These are phyloP conservation scores for Helminthosporium solani DNA, from an alignment of 2,329 filamentous ascomycete genomes.

Conservation along the genomic window DNA sequence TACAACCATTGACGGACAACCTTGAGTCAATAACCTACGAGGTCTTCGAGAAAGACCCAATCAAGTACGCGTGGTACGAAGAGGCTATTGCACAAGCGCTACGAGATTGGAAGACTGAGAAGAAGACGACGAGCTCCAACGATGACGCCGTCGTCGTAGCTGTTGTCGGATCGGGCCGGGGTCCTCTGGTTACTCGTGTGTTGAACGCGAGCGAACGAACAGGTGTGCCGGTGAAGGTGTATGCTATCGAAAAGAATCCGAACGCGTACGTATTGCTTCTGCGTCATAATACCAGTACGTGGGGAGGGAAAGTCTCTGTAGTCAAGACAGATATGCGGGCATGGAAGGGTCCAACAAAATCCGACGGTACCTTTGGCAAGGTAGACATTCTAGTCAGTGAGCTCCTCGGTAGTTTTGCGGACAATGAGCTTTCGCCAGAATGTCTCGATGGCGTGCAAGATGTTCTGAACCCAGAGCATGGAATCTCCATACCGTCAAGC, in stretches of 20 bases:
- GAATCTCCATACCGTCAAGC: conserved; percentile 88
- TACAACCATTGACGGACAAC: conserved; percentile 94
- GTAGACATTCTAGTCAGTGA: conserved; percentile 95
- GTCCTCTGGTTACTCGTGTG: conserved; percentile 85
- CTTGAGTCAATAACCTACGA: conserved; percentile 97
- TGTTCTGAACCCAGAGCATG: conserved; percentile 74
- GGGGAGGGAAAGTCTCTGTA: conserved; percentile 77
- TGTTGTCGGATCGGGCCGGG: conserved; percentile 89
- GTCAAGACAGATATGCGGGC: conserved; percentile 97
- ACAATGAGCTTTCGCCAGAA: conserved; percentile 96
- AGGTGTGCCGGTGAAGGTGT: conserved; percentile 77
- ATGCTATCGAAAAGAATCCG: conserved; percentile 96
- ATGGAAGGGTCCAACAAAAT: conserved; percentile 77
- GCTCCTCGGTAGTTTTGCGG: conserved; percentile 89
- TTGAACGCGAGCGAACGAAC: conserved; percentile 75
- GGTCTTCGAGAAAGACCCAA: conserved; percentile 95
- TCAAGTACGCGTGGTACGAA: conserved; percentile 98
- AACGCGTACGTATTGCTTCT: conserved; percentile 94
- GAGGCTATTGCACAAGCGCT: conserved; percentile 78
- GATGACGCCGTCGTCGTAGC: conserved; percentile 77
- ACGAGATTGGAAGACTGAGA: conserved; percentile 70
- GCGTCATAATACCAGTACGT: conserved; percentile 76
- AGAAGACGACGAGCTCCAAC: conserved; percentile 71
- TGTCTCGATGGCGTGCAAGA: conserved; percentile 95
- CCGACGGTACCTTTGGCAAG: conserved; percentile 58